Conservation (phyloP, 805 yeast species). For the Candida quercuum region DNA sequence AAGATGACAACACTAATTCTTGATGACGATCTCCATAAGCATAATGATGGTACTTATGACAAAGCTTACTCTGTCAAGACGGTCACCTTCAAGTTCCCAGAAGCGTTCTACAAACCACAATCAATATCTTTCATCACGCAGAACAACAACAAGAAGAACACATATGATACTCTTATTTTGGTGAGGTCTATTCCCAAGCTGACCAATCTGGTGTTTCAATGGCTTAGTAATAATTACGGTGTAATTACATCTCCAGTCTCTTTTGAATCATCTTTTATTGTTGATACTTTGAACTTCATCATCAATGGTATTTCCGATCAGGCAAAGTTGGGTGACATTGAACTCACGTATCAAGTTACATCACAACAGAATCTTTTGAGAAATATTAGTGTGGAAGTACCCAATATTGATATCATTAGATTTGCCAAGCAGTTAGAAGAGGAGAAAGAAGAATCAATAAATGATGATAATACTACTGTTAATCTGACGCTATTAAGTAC, state of each 20-base stretch:
- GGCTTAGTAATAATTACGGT: conserved; percentile 25
- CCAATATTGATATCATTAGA: conserved; percentile 19
- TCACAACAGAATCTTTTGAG: conserved; percentile 20
- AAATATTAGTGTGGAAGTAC: conserved; percentile 23
- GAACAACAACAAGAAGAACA: not conserved
- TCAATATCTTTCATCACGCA: conserved; percentile 13
- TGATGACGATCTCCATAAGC: no score
- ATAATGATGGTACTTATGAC: no score
- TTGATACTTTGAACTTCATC: conserved; percentile 21
- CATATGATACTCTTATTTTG: conserved; percentile 10
- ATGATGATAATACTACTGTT: no score
- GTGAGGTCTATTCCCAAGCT: conserved; percentile 12
- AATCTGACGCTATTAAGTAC: conserved; percentile 16
- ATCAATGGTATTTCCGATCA: conserved; percentile 12
- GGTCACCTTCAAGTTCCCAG: conserved; percentile 13
- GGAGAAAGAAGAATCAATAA: not conserved
- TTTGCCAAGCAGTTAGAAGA: conserved; percentile 9
- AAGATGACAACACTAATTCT: conserved; percentile 14
- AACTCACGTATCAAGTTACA: conserved; percentile 19
- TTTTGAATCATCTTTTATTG: conserved; percentile 21
- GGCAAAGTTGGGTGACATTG: conserved; percentile 23
- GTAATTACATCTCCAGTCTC: conserved; percentile 19
- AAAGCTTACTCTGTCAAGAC: conserved; percentile 4
- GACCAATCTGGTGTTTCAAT: conserved; percentile 18
- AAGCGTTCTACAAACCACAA: conserved; percentile 16